phyloP scores from a whole-genome alignment of 2,329 filamentous ascomycete species.

The Parastagonospora avenae region DNA sequence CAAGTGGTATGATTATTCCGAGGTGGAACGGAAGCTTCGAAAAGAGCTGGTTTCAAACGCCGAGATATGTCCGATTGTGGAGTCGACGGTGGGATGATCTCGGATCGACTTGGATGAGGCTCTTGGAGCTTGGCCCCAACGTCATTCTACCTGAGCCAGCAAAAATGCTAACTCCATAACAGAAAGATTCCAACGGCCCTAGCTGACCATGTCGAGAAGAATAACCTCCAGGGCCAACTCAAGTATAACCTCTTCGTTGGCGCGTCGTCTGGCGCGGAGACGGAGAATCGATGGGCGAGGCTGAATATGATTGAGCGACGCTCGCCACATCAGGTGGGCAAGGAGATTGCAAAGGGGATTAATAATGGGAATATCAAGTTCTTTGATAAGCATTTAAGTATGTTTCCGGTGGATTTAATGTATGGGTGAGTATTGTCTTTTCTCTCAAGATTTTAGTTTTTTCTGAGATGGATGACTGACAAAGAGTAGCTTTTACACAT shows the following conservation, averaged over 20 bases:
- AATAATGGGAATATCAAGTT: conserved; percentile 88
- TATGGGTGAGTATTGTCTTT: conserved; percentile 58
- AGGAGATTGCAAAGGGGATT: conserved; percentile 87
- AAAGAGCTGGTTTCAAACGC: conserved; percentile 10
- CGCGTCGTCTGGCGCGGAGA: conserved; percentile 87
- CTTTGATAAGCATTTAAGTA: conserved; percentile 91
- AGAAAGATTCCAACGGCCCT: conserved; percentile 84
- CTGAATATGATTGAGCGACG: conserved; percentile 90
- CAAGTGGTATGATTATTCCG: conserved; percentile 15
- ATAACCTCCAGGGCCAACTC: conserved; percentile 79
- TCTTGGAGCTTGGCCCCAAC: no score
- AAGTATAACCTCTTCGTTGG: conserved; percentile 89
- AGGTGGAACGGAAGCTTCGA: conserved; percentile 37
- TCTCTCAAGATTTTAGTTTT: no score
- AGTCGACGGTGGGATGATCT: conserved; percentile 10
- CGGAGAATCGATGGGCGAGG: conserved; percentile 87
- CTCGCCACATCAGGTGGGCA: conserved; percentile 86
- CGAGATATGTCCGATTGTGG: conserved; percentile 32
- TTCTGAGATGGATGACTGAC: no score
- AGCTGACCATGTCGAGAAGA: conserved; percentile 88
- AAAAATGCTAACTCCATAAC: conserved; percentile 12
- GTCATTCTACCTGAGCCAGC: neutral
- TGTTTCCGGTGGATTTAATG: conserved; percentile 87
- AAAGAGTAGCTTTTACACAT: conserved; percentile 73
- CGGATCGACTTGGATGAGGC: neutral